A percentile compares a stretch with the other conserved stretches of the same genome.
Evolutionary conservation across 129 eudicot genomes (phyloP).

Genomic region (Flaveria bidentis): DNA sequence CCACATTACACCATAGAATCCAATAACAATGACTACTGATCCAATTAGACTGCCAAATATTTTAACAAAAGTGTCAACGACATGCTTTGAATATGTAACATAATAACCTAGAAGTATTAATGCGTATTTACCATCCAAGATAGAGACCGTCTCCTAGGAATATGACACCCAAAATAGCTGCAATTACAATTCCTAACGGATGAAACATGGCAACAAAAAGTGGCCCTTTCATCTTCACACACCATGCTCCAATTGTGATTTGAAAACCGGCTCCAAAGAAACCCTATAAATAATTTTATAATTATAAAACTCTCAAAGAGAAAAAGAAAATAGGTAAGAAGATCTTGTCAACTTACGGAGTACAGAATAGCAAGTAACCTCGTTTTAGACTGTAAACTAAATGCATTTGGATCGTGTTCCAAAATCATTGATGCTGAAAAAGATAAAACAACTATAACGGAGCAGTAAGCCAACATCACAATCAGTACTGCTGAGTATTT

Average conservation of each 20-base stretch:
- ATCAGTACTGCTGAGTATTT: constrained; percentile 33
- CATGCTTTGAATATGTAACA: neutral
- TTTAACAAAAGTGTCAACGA: constrained; percentile 2
- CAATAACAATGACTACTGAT: constrained; percentile 44
- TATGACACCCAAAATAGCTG: constrained; percentile 49
- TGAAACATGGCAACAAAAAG: constrained; percentile 70
- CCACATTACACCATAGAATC: constrained; percentile 69
- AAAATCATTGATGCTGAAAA: constrained; percentile 25
- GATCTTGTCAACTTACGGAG: constrained; percentile 24
- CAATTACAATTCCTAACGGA: constrained; percentile 62
- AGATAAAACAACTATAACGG: constrained; percentile 25
- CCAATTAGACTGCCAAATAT: constrained; percentile 51
- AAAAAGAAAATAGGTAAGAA: neutral
- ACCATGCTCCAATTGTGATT: constrained; percentile 54
- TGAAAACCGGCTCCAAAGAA: constrained; percentile 58
- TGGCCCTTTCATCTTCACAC: constrained; percentile 66
- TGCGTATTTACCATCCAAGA: constrained; percentile 61
- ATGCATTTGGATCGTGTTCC: constrained; percentile 29
- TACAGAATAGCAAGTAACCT: constrained; percentile 32
- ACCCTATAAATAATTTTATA: constrained; percentile 36
- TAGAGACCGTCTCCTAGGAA: constrained; percentile 56
- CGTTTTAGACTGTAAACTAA: constrained; percentile 24
- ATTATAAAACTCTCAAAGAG: neutral
- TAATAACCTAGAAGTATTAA: neutral
- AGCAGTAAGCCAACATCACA: constrained; percentile 36